Evolutionary conservation across 1,284 basidiomycete species (phyloP).

Genomic region (Rhodofomes roseus): DNA sequence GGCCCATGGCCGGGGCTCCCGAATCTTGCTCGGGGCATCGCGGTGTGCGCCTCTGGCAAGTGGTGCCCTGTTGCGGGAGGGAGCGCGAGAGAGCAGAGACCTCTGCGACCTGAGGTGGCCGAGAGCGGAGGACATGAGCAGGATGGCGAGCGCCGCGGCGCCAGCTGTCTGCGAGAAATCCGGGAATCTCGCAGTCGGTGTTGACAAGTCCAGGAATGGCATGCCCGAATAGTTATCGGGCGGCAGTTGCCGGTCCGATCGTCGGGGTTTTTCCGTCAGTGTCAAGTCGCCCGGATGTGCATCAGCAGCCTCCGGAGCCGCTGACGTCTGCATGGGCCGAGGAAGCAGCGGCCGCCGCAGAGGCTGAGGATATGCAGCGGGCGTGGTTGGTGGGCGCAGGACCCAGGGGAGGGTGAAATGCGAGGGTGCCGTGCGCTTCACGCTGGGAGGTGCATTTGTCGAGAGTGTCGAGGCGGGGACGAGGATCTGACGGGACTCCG

Average conservation of each 20-base stretch:
- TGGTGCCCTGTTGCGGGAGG: neutral
- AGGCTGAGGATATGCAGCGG: neutral
- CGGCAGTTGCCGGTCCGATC: neutral
- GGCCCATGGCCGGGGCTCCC: slow-evolving; percentile 7
- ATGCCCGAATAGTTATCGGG: neutral
- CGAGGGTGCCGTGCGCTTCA: neutral
- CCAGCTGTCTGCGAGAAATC: neutral
- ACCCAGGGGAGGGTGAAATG: neutral
- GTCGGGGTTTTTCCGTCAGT: neutral
- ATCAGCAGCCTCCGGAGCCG: neutral
- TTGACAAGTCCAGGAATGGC: neutral
- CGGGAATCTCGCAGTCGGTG: neutral
- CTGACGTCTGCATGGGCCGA: neutral
- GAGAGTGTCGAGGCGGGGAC: slow-evolving; percentile 1
- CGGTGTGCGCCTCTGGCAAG: neutral
- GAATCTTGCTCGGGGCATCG: slow-evolving; percentile 4
- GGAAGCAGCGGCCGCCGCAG: neutral
- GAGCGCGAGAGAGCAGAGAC: neutral
- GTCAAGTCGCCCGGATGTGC: neutral
- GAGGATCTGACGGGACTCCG: slow-evolving; percentile 7
- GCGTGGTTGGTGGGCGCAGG: neutral
- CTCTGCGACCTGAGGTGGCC: neutral
- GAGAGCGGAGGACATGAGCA: neutral
- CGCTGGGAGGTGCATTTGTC: neutral
- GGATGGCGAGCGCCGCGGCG: neutral